Conservation (phyloP, 225 moss, liverwort and hornwort species). For the Sphagnum tenellum region DNA sequence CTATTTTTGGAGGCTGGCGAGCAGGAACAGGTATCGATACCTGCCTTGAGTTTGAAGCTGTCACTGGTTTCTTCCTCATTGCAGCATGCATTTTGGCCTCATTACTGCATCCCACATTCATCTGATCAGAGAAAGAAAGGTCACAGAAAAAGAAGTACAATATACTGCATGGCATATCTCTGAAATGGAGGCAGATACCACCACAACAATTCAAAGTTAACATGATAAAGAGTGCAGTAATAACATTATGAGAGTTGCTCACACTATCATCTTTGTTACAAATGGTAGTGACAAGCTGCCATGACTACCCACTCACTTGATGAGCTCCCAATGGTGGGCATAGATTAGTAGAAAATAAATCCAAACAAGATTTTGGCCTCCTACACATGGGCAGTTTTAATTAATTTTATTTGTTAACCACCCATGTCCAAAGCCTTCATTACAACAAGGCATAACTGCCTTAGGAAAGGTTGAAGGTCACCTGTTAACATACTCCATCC, state of each 20-base stretch:
- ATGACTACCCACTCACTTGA: too few relatives aligned
- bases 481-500: constrained; percentile 76
- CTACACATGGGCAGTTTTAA: not conserved
- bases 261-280: too few relatives aligned
- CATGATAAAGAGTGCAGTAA: too few relatives aligned
- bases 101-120: constrained; percentile 21
- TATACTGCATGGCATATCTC: too few relatives aligned
- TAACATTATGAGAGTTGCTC: not conserved
- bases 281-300: too few relatives aligned
- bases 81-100: constrained; percentile 46
- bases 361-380: not conserved
- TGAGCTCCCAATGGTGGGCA: too few relatives aligned
- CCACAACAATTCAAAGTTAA: not conserved
- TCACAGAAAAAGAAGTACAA: not conserved
- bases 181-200: not conserved
- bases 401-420: not conserved
- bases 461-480: constrained; percentile 7
- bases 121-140: not conserved
- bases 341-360: too few relatives aligned
- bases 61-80: constrained; percentile 28
- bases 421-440: not conserved
- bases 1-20: too few relatives aligned
- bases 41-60: too few relatives aligned
- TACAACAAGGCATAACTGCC: not conserved
- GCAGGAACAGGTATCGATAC: too few relatives aligned